Base-by-base conservation (phyloP, 2,329 filamentous ascomycete genomes). In the Drechslerella coelobrocha region DNA sequence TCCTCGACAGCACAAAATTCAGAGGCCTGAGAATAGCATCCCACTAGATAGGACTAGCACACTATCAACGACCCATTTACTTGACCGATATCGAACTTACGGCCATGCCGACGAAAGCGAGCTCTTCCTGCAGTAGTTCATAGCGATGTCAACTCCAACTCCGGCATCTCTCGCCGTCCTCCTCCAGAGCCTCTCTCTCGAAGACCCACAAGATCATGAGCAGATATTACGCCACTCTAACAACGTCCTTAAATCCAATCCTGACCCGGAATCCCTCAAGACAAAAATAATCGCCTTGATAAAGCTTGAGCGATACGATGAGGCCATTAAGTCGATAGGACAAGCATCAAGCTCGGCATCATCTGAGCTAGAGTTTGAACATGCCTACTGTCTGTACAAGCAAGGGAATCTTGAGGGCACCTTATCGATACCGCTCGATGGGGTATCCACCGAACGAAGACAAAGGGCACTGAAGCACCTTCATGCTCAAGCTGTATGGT, bases 331-430 rank as follows among this genome's bases (percentile, higher is more conserved):
- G 68, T 84, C 86, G 61, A 84, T 93, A 68, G 84, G 87, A 68
- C 59, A 71, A 9, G 85, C 87, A 34, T 86, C 83, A 17, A 86
- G 86, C 52, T 81, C 84, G 65, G 81, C 80, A 73, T 80, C 92
- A 63, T 85, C 87, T 77, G 81, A 84, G 39, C 79, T 80, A 63
- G 90, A 88, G 14, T 82, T 92, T 45, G 90, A 92, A 78, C 88
- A 88, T 77, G 85, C 89, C 1, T 95, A 95, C 80, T 88, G 89
- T n/a, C 83, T 92, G 19, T 95, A 94, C 81, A 94, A 92, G 81
- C 84, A 85, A 0, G 89, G 89, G 23, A 83, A 86, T 73, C 83
- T 91, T 0, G 81, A 83, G 19, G 87, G 88, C 62, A 90, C 90
- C 19, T 82, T 84, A 24, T 78, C 81, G 52, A 76, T 82, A 27